Evolutionary conservation across 129 eudicot genomes (phyloP), one percentile per base, ranked within the genome.

Genomic region (Gnaphalium uliginosum): DNA sequence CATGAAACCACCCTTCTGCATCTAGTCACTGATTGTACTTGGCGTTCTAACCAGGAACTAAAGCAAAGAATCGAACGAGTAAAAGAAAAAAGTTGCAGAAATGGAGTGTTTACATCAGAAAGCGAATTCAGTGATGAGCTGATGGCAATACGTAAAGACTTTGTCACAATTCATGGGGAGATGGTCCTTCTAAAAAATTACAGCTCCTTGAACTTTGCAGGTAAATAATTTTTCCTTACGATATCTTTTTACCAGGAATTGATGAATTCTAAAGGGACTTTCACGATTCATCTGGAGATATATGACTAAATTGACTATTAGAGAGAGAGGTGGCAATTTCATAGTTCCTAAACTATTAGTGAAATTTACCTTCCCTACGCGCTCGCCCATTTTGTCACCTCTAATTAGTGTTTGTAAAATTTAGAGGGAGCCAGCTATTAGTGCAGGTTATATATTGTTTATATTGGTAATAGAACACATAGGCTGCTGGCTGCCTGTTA

Each of bases 141-240:
- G 82, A 85, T 91, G 88, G 89, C 77, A 43, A 89, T 94, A 75
- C 93, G 91, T 32, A 85, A 75, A 75, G 97, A 94, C 56, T 91
- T 87, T 70, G 91, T 89, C 67, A 67, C 91, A 22, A 94, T 91
- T 69, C 90, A 91, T 25, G 99, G 97, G 62, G 96, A 94, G 71
- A 89, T 91, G 99, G 96, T 94, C 82, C 97, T 94, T 81, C 94
- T 94, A 11, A 91, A 89, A 84, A 94, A 86, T 71, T 94, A 94
- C 72, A 91, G 99, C 85, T 89, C 93, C 77, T 87, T 94, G 29
- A 94, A 94, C 76, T 89, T 89, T 94, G 96, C 96, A 79, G 99
- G 99, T 94, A 87, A 33, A 69, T 5, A 6, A 37, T 18, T 65
- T 19, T 43, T 24, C 23, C 70, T 32, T 11, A 15, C 35, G 2